Percentiles rank a stretch among this genome's conserved stretches.
phyloP scores from a whole-genome alignment of 140 eudicot genomes.

The Erigeron philadelphicus region DNA sequence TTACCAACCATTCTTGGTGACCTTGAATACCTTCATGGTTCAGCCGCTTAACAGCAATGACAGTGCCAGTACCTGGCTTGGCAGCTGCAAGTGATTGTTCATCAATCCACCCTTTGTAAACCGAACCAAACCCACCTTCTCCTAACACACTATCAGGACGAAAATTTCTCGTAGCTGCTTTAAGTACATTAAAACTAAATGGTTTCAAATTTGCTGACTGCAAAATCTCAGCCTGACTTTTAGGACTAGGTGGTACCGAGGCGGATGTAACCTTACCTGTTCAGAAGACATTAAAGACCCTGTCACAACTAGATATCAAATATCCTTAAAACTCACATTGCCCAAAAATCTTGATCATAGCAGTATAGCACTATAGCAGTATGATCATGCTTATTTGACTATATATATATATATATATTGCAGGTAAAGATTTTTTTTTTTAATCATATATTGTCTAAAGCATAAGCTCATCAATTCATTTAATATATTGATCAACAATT shows the following conservation, averaged over 20 bases:
- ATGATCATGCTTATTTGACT: not conserved
- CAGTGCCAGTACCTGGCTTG: slow-evolving; percentile 63
- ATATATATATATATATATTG: too few relatives aligned
- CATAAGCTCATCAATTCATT: too few relatives aligned
- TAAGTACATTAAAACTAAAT: slow-evolving; percentile 58
- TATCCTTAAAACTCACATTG: not conserved
- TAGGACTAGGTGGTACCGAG: slow-evolving; percentile 43
- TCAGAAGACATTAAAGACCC: not conserved
- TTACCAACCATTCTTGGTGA: slow-evolving; percentile 81
- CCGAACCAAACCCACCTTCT: slow-evolving; percentile 81
- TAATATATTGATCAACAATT: too few relatives aligned
- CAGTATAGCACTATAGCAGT: not conserved
- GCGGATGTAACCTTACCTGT: slow-evolving; percentile 35
- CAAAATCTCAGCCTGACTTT: slow-evolving; percentile 50
- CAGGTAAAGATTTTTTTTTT: too few relatives aligned
- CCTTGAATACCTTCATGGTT: slow-evolving; percentile 77
- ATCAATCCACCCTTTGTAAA: slow-evolving; percentile 77
- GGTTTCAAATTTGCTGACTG: slow-evolving; percentile 46
- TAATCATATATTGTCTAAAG: too few relatives aligned
- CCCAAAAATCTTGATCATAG: not conserved
- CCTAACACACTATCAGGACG: slow-evolving; percentile 80
- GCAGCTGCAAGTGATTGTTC: slow-evolving; percentile 61
- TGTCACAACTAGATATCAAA: not conserved
- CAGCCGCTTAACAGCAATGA: slow-evolving; percentile 65
- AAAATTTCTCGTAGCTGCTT: slow-evolving; percentile 61